Conservation (phyloP, 495 filamentous ascomycete species). For the Evernia prunastri region DNA sequence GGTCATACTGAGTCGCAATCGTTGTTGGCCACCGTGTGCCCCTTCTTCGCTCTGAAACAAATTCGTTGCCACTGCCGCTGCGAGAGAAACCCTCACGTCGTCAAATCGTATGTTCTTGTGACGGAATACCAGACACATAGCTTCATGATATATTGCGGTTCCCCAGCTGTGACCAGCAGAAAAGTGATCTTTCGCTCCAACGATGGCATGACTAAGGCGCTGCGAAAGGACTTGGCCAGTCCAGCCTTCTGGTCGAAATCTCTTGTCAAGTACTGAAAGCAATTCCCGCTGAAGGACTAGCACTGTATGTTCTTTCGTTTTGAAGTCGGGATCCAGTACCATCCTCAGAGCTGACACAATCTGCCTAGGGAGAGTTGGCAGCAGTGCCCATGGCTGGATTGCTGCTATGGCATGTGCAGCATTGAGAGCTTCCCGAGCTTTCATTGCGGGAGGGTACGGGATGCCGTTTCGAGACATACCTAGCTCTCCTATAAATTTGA, state of each 20-base stretch:
- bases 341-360: neutral
- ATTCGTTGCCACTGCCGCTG: neutral
- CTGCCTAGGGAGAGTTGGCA: neutral
- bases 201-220: neutral
- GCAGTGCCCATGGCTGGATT: constrained; percentile 1
- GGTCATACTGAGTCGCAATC: too few species aligned
- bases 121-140: constrained; percentile 4
- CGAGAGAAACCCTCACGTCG: neutral
- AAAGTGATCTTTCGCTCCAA: neutral
- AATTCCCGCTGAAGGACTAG: neutral
- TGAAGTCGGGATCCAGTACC: neutral
- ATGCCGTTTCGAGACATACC: too few species aligned
- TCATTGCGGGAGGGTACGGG: too few species aligned
- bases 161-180: neutral
- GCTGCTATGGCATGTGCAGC: constrained; percentile 8
- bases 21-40: too few species aligned
- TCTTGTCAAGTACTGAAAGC: neutral
- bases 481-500: too few species aligned
- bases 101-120: neutral
- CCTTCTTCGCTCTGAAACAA: neutral
- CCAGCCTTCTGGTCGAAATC: neutral
- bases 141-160: neutral
- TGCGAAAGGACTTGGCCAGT: neutral
- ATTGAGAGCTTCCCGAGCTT: neutral
- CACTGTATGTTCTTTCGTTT: neutral